phyloP scores from a whole-genome alignment of 129 eudicot species.

The Lactuca saligna region DNA sequence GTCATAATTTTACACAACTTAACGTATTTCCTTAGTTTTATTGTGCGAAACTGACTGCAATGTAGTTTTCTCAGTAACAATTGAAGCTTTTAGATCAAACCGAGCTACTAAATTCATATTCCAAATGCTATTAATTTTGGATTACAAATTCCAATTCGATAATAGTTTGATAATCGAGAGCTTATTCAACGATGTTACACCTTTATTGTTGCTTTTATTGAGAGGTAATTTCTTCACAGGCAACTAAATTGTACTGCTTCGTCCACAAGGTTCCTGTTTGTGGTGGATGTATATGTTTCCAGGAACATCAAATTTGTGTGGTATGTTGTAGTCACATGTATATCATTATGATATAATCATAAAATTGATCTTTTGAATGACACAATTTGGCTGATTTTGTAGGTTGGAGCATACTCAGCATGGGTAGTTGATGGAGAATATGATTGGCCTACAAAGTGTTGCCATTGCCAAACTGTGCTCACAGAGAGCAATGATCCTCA shows the following conservation, averaged over 20 bases:
- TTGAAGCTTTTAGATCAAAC: constrained; percentile 34
- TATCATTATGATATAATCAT: neutral
- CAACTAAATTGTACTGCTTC: constrained; percentile 81
- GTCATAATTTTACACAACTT: neutral
- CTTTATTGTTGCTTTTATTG: too few relatives aligned
- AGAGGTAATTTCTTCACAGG: constrained; percentile 58
- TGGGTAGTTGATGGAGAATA: constrained; percentile 94
- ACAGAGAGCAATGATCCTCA: constrained; percentile 55
- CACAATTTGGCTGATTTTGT: constrained; percentile 13
- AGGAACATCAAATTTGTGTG: constrained; percentile 79
- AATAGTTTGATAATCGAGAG: neutral
- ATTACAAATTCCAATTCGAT: neutral
- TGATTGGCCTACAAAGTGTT: constrained; percentile 84
- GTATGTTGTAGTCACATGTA: constrained; percentile 37
- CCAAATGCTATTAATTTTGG: neutral
- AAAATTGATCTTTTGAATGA: neutral
- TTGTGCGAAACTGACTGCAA: constrained; percentile 4
- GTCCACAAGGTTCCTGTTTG: constrained; percentile 93
- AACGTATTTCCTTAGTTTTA: neutral
- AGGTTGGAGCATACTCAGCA: constrained; percentile 84
- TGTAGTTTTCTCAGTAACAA: constrained; percentile 5
- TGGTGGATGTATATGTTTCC: constrained; percentile 90
- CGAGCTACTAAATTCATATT: constrained; percentile 14
- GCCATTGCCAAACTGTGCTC: constrained; percentile 55
- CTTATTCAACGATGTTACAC: neutral